phyloP scores from a whole-genome alignment of 1,284 basidiomycete genomes.

The Trichosporon faecale region DNA sequence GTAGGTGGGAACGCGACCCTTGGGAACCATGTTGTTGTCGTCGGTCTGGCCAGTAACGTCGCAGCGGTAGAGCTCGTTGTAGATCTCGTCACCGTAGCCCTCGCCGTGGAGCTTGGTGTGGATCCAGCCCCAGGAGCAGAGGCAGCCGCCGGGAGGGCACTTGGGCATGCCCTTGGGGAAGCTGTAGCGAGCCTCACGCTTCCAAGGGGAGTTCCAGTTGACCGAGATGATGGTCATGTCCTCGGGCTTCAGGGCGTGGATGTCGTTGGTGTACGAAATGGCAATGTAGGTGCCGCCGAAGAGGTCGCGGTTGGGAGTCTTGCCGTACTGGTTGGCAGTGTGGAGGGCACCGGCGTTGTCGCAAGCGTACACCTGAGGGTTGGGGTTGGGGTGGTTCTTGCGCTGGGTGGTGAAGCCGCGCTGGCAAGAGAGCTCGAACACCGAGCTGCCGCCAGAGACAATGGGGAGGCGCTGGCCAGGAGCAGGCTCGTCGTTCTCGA shows the following conservation, averaged over 20 bases:
- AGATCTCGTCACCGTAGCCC: conserved; percentile 39
- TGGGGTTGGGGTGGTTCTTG: neutral
- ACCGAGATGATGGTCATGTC: conserved; percentile 69
- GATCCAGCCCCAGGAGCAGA: conserved; percentile 60
- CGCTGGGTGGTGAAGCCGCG: conserved; percentile 15
- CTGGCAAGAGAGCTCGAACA: conserved; percentile 20
- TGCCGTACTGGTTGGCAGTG: conserved; percentile 11
- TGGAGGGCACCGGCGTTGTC: conserved; percentile 6
- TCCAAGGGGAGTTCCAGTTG: conserved; percentile 56
- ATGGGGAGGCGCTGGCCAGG: conserved; percentile 16
- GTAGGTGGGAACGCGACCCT: conserved; percentile 48
- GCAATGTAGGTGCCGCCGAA: conserved; percentile 22
- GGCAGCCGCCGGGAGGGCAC: conserved; percentile 64
- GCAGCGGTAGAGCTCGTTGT: conserved; percentile 74
- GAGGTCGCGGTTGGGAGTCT: conserved; percentile 11
- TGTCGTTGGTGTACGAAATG: conserved; percentile 21
- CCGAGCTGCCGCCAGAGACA: conserved; percentile 1
- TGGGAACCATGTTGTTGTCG: conserved; percentile 55
- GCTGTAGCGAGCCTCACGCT: conserved; percentile 12
- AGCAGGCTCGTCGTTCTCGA: neutral
- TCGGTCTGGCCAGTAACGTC: conserved; percentile 56
- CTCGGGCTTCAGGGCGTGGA: conserved; percentile 56
- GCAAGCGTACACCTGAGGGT: neutral
- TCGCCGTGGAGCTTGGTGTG: conserved; percentile 17
- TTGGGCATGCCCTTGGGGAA: conserved; percentile 58